phyloP scores from a whole-genome alignment of 768 basidiomycete species.

The Boletus rufocinnamomeus region DNA sequence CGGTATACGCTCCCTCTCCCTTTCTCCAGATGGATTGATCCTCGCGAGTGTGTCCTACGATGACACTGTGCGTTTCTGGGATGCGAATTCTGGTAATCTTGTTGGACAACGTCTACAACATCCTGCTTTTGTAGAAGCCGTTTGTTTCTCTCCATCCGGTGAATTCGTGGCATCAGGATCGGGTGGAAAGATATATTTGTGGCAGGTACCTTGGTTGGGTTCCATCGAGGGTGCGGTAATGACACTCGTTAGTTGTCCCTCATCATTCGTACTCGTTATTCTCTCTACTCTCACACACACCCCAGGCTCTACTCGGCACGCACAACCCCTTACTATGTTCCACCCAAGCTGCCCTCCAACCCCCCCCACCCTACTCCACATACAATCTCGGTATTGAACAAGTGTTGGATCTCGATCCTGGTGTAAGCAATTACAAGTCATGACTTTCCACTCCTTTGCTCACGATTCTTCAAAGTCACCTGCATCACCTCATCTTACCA shows the following conservation, averaged over 20 bases:
- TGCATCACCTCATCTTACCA: neutral
- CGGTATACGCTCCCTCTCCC: accelerated
- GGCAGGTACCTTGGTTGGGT: neutral
- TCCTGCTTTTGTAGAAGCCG: accelerated
- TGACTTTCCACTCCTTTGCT: neutral
- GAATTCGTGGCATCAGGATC: neutral
- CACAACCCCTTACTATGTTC: neutral
- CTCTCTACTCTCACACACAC: neutral
- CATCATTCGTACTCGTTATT: neutral
- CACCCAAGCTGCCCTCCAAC: neutral
- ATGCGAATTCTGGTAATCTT: neutral
- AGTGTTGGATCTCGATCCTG: too few species aligned
- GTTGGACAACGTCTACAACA: slow-evolving; percentile 6
- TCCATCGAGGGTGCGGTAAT: neutral
- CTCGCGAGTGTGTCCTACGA: slow-evolving; percentile 10
- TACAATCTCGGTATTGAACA: neutral
- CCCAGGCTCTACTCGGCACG: neutral
- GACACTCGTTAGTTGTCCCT: neutral
- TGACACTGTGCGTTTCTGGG: slow-evolving; percentile 11
- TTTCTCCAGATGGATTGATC: neutral
- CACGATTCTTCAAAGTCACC: neutral
- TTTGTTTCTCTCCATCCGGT: neutral
- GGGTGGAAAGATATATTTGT: neutral
- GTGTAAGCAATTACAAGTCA: neutral
- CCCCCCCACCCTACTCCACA: neutral